Base-by-base conservation (phyloP, 257 asterid species). In the Eucommia ulmoides region DNA sequence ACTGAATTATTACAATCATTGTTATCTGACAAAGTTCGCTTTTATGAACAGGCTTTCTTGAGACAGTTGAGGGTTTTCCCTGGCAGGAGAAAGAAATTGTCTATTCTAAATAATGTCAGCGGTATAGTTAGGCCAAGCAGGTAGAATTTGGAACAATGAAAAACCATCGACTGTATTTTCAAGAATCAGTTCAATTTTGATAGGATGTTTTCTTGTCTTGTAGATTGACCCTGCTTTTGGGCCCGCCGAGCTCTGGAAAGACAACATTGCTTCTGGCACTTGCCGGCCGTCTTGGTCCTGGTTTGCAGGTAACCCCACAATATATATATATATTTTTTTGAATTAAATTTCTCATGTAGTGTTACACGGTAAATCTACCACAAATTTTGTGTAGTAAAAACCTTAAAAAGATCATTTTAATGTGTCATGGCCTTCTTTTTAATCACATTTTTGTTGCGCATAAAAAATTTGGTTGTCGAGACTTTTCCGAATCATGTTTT, bases 181-280 rank as follows among this genome's bases (percentile, higher is more conserved):
- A 29, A 29, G 38, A 5, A n/a, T n/a, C 7, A 29, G 38, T 29
- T 29, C 38, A 5, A 29, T 12, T 29, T 29, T 29, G 8, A 29
- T 29, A 7, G 12, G 38, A 29, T 29, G n/a, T n/a, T n/a, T n/a
- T n/a, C n/a, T n/a, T n/a, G n/a, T 58, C 50, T 14, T 62, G 29
- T 62, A 83, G 94, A 69, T 52, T 79, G 71, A 83, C 94, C 47
- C 75, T 83, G 56, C 91, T 83, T 74, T 59, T 83, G 53, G 94
- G 94, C 9, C 94, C 94, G 58, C 91, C 94, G 4, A 77, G 84
- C 67, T 83, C 94, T 17, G 94, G 94, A 55, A 83, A 83, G 78
- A 79, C 91, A n/a, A 83, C 94, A 17, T 71, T 83, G 75, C 85
- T 80, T 62, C 63, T 83, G 74, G 94, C 94, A 49, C 85, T 83